Evolutionary conservation across 2,329 filamentous ascomycete species (phyloP).

Genomic region (Fusarium hainanense): DNA sequence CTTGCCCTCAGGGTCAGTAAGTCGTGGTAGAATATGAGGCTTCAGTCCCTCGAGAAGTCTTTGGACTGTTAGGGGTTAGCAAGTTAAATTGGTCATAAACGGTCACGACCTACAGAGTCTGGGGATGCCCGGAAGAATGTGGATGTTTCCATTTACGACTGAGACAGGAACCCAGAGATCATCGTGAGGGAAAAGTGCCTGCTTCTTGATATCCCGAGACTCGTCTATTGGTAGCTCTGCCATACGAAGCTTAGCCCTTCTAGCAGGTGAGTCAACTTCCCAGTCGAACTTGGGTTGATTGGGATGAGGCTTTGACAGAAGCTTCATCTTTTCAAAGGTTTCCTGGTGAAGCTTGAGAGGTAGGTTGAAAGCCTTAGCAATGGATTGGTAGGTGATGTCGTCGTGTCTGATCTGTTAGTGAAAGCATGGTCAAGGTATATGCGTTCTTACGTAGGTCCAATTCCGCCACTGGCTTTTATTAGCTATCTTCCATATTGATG

Average conservation of each 20-base stretch:
- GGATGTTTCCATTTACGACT: conserved; percentile 91
- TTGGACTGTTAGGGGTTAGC: conserved; percentile 65
- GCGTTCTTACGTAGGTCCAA: conserved; percentile 82
- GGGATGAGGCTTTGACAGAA: conserved; percentile 77
- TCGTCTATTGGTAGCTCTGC: conserved; percentile 84
- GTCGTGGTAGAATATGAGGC: conserved; percentile 73
- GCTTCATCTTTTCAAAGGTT: conserved; percentile 85
- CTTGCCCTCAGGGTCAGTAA: conserved; percentile 83
- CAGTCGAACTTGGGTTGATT: conserved; percentile 82
- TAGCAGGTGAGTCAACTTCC: conserved; percentile 81
- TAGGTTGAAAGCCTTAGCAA: conserved; percentile 87
- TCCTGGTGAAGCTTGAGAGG: conserved; percentile 80
- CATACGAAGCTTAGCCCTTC: conserved; percentile 90
- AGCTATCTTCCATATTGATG: not conserved
- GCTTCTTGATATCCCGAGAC: conserved; percentile 70
- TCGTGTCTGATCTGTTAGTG: conserved; percentile 74
- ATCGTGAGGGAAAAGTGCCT: conserved; percentile 82
- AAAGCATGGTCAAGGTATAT: not conserved
- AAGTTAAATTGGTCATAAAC: not conserved
- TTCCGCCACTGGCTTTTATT: conserved; percentile 74
- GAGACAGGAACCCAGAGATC: conserved; percentile 91
- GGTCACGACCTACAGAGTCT: conserved; percentile 70
- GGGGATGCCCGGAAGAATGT: conserved; percentile 92
- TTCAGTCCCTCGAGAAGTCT: conserved; percentile 81
- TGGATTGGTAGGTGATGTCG: conserved; percentile 95